Evolutionary conservation across 2,329 filamentous ascomycete species (phyloP).

Genomic region (Dactylellina parvicollis): DNA sequence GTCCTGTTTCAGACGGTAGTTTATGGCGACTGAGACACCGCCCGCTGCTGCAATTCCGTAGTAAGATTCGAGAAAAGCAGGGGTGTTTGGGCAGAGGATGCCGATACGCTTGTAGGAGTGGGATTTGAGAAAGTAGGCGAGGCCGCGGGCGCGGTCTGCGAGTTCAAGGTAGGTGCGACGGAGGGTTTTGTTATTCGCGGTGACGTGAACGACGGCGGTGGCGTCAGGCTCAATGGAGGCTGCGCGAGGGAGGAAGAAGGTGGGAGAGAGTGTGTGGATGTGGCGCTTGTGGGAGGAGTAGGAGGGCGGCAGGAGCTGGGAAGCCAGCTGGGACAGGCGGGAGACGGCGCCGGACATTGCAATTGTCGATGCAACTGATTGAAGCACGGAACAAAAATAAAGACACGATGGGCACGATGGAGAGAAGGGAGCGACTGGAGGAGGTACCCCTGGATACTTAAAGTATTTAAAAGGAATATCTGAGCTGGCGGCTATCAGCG

Average conservation of each 20-base stretch:
- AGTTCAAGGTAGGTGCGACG: constrained; percentile 81
- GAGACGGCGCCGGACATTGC: constrained; percentile 73
- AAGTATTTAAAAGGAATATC: no score
- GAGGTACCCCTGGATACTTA: not conserved
- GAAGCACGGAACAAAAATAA: not conserved
- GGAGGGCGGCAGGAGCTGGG: constrained; percentile 62
- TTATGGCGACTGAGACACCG: constrained; percentile 65
- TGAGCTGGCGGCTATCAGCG: not conserved
- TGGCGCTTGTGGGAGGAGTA: constrained; percentile 60
- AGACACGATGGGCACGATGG: not conserved
- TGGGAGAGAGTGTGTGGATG: constrained; percentile 75
- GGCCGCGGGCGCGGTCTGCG: constrained; percentile 83
- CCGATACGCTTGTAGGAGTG: constrained; percentile 75
- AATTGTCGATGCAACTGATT: not conserved
- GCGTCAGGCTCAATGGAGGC: constrained; percentile 88
- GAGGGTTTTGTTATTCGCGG: constrained; percentile 77
- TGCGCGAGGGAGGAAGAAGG: constrained; percentile 84
- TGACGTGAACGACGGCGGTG: constrained; percentile 84
- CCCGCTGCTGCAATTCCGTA: constrained; percentile 75
- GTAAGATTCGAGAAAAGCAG: constrained; percentile 89
- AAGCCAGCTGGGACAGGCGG: constrained; percentile 70
- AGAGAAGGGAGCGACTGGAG: not conserved
- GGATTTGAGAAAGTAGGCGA: constrained; percentile 86
- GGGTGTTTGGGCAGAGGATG: constrained; percentile 89
- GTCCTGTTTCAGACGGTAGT: constrained; percentile 79